phyloP scores from a whole-genome alignment of 805 yeast species.

The Kurtzmaniella fragi region DNA sequence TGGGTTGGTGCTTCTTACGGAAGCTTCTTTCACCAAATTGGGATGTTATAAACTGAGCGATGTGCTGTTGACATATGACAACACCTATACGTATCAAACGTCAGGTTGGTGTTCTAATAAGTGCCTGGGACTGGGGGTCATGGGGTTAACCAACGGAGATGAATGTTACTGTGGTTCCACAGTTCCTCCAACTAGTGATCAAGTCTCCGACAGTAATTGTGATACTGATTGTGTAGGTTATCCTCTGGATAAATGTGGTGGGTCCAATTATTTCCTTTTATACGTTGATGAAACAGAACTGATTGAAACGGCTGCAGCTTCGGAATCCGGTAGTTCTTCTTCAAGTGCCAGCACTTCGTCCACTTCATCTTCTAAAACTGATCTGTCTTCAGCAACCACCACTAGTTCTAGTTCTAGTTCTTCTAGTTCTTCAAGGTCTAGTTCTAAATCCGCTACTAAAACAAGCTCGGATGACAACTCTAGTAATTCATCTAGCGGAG shows the following conservation, averaged over 20 bases:
- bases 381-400: conserved; percentile 6
- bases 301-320: conserved; percentile 5
- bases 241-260: conserved; percentile 36
- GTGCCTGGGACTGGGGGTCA: conserved; percentile 43
- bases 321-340: conserved; percentile 7
- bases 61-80: conserved; percentile 35
- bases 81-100: conserved; percentile 54
- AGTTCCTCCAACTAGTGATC: conserved; percentile 22
- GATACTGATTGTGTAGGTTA: conserved; percentile 33
- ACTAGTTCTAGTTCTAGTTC: conserved; percentile 5
- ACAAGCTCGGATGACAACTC: background rate
- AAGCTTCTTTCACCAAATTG: conserved; percentile 8
- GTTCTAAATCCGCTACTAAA: conserved; percentile 7
- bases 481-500: no score
- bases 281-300: conserved; percentile 16
- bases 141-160: conserved; percentile 31
- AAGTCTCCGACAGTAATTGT: conserved; percentile 23
- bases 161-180: conserved; percentile 37
- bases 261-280: conserved; percentile 26
- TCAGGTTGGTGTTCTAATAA: conserved; percentile 48
- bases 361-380: conserved; percentile 7
- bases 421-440: conserved; percentile 9
- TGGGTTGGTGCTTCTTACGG: background rate
- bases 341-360: conserved; percentile 6
- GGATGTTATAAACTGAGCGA: conserved; percentile 24